Evolutionary conservation across 352 stramenopile species (phyloP), one percentile per base, ranked within the genome.

Genomic region (Phytophthora europaea): DNA sequence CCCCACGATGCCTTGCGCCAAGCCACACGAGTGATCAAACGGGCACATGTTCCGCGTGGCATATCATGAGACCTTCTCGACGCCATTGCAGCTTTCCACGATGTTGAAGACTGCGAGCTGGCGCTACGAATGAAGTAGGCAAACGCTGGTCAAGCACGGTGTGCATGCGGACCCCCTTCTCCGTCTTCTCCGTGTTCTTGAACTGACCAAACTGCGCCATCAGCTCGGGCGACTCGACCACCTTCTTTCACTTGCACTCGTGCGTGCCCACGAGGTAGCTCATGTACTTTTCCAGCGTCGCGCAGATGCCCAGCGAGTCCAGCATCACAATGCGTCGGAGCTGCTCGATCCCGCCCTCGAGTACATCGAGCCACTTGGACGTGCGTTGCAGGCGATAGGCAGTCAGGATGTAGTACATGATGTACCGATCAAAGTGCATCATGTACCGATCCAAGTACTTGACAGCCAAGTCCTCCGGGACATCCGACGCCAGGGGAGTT

Each of bases 31-130:
- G 76, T 97, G 85, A 56, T 98, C 96, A 81, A 97, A 88, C 7
- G 93, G 92, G 67, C 92, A 98, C 89, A 98, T 96, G 71, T 98
- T 98, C 79, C 98, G 94, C 54, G 92, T 98, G 63, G 89, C 93
- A 69, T 94, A 97, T 91, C 90, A 98, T 73, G 92, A 90, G 23
- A 90, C 78, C 22, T 82, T 80, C 47, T 82, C 86, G 75, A 89
- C 83, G 43, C 82, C 82, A 50, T 89, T 86, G 69, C 70, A 86
- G 69, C 81, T 69, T 68, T 85, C 79, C 1, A 62, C 67, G 52
- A 96, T 92, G 78, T 97, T 97, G 75, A 98, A 98, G 16, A 98
- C 83, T n/a, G 93, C 93, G 23, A 98, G 75, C 76, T 98, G 93
- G 6, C 12, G 53, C 54, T 15, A 73, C 51, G 31, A 76, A 76